These are phyloP conservation scores for Linnemannia zychae DNA, from an alignment of 192 early-diverging fungal genomes.

Conservation along the genomic window DNA sequence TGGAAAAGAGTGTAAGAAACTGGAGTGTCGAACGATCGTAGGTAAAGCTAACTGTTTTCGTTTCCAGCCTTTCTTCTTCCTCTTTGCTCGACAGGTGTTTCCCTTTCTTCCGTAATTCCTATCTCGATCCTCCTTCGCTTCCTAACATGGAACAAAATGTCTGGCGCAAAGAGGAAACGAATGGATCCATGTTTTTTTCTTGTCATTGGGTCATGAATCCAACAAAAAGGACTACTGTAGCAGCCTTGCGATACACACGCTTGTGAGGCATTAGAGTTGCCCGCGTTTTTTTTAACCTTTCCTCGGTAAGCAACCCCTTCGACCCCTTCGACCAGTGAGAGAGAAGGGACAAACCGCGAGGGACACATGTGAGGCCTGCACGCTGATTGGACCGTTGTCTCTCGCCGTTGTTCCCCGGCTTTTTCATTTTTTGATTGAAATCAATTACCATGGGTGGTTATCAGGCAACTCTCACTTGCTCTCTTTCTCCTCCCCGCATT, in stretches of 20 bases:
- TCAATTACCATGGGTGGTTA: neutral
- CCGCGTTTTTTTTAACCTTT: conserved; percentile 35
- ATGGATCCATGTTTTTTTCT: conserved; percentile 5
- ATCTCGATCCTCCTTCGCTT: neutral
- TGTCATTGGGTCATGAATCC: neutral
- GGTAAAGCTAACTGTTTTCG: neutral
- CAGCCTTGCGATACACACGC: neutral
- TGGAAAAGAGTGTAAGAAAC: neutral
- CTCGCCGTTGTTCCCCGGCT: neutral
- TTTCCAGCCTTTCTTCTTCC: neutral
- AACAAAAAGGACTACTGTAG: too few relatives aligned
- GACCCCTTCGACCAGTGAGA: neutral
- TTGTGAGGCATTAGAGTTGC: conserved; percentile 35
- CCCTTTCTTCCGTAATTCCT: neutral
- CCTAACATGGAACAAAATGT: neutral
- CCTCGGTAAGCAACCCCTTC: neutral
- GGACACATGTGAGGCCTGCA: neutral
- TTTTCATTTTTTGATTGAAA: neutral
- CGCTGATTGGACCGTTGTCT: neutral
- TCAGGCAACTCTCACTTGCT: too few relatives aligned
- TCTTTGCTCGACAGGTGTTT: neutral
- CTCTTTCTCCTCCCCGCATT: neutral
- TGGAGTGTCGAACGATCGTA: neutral
- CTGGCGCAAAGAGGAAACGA: neutral
- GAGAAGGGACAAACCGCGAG: neutral